These are phyloP conservation scores for Proliferodiscus dingleyae DNA, from an alignment of 2,329 filamentous ascomycete species.

Conservation along the genomic window DNA sequence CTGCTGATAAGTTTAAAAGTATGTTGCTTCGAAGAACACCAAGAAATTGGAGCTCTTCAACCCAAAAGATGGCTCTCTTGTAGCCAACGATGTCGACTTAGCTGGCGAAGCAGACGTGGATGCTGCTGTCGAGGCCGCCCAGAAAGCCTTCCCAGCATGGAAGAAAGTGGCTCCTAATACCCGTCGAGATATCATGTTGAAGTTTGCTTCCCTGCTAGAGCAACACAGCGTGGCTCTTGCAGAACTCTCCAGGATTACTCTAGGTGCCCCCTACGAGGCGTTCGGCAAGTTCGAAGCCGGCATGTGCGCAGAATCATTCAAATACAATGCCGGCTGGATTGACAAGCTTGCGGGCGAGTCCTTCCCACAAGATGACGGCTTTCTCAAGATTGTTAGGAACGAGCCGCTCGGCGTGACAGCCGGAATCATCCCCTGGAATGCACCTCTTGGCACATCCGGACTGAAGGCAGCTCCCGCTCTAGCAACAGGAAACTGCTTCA, in stretches of 20 bases:
- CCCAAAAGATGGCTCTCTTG: conserved; percentile 44
- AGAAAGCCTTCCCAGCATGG: conserved; percentile 43
- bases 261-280: conserved; percentile 40
- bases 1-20: conserved; percentile 6
- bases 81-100: conserved; percentile 43
- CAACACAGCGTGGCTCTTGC: conserved; percentile 33
- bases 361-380: conserved; percentile 41
- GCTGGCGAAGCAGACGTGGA: conserved; percentile 40
- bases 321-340: conserved; percentile 36
- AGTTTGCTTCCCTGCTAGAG: conserved; percentile 41
- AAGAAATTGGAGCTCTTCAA: conserved; percentile 46
- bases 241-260: conserved; percentile 40
- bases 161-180: conserved; percentile 33
- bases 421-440: conserved; percentile 56
- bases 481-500: conserved; percentile 53
- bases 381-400: conserved; percentile 36
- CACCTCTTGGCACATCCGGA: conserved; percentile 41
- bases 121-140: conserved; percentile 39
- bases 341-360: conserved; percentile 37
- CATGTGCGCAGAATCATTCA: conserved; percentile 25
- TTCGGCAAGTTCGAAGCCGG: conserved; percentile 42
- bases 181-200: conserved; percentile 38
- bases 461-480: conserved; percentile 57
- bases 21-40: conserved; percentile 35
- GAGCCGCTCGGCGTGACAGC: conserved; percentile 44